A percentile compares a stretch with the other conserved stretches of the same genome.
These are phyloP conservation scores for Phaeodactylum tricornutum DNA, from an alignment of 108 stramenopile genomes.

Conservation along the genomic window DNA sequence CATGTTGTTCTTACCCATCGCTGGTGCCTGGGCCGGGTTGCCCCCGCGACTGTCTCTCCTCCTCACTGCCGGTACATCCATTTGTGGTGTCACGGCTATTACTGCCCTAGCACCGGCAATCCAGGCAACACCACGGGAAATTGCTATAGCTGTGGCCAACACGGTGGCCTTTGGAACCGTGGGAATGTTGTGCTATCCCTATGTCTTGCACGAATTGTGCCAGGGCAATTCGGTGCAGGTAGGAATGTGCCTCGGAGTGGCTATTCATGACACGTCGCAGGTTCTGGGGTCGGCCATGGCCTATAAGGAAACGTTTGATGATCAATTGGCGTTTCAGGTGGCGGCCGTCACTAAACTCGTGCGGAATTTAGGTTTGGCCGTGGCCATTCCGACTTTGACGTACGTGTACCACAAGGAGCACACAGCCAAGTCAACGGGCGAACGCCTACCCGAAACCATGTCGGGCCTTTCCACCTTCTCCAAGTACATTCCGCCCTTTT, in stretches of 20 bases:
- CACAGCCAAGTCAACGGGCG: slow-evolving; percentile 1
- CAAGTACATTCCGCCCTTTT: slow-evolving; percentile 43
- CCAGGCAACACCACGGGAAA: slow-evolving; percentile 35
- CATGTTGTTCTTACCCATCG: slow-evolving; percentile 28
- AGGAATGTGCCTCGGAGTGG: slow-evolving; percentile 43
- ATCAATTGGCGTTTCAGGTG: slow-evolving; percentile 34
- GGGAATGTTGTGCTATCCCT: slow-evolving; percentile 51
- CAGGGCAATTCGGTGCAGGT: slow-evolving; percentile 24
- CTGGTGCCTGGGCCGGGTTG: slow-evolving; percentile 26
- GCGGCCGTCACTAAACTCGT: slow-evolving; percentile 53
- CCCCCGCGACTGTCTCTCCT: slow-evolving; percentile 26
- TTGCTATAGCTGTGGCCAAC: slow-evolving; percentile 52
- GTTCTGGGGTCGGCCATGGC: slow-evolving; percentile 48
- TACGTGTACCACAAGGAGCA: slow-evolving; percentile 15
- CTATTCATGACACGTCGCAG: slow-evolving; percentile 49
- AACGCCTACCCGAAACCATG: slow-evolving; percentile 21
- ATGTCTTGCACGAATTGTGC: slow-evolving; percentile 26
- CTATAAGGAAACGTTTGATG: slow-evolving; percentile 33
- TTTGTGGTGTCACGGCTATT: slow-evolving; percentile 63
- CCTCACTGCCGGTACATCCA: slow-evolving; percentile 43
- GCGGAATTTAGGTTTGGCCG: slow-evolving; percentile 35
- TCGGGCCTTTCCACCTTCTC: slow-evolving; percentile 34
- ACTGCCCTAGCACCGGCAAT: slow-evolving; percentile 46
- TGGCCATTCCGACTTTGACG: slow-evolving; percentile 39
- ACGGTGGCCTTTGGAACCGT: slow-evolving; percentile 50